These are phyloP conservation scores for Phytophthora melonis DNA, from an alignment of 352 stramenopile species.

Conservation along the genomic window DNA sequence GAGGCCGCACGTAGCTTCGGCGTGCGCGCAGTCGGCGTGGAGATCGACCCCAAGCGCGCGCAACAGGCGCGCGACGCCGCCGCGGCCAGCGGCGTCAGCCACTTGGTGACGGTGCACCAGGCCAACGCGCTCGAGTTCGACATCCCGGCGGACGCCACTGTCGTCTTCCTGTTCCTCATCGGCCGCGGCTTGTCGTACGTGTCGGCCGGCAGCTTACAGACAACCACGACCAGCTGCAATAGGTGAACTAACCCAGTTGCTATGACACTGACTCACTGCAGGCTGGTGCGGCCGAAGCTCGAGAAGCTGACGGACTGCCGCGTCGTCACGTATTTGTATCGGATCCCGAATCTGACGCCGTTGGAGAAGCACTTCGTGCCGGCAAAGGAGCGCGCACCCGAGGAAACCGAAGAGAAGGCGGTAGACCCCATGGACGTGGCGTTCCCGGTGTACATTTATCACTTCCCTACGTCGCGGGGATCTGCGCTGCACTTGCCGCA, in stretches of 20 bases:
- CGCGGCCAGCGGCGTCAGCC: conserved; percentile 37
- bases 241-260: conserved; percentile 7
- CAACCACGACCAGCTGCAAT: conserved; percentile 11
- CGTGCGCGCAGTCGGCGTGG: conserved; percentile 70
- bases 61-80: conserved; percentile 40
- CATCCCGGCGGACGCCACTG: conserved; percentile 59
- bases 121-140: conserved; percentile 82
- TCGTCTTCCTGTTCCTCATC: conserved; percentile 89
- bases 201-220: conserved; percentile 7
- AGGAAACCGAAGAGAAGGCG: conserved; percentile 1
- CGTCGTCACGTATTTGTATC: conserved; percentile 85
- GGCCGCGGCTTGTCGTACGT: conserved; percentile 67
- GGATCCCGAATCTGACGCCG: conserved; percentile 51
- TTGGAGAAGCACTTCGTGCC: conserved; percentile 61
- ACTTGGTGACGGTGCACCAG: conserved; percentile 71
- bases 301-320: conserved; percentile 52
- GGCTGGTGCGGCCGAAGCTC: conserved; percentile 62
- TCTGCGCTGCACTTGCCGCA: not conserved
- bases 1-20: conserved; percentile 58
- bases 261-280: conserved; percentile 19
- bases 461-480: conserved; percentile 46
- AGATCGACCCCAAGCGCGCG: conserved; percentile 66
- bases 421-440: conserved; percentile 41
- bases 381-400: conserved; percentile 36
- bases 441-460: conserved; percentile 84